Base-by-base conservation (phyloP, 176 grass and related monocot species). In the Chrysopogon serrulatus region DNA sequence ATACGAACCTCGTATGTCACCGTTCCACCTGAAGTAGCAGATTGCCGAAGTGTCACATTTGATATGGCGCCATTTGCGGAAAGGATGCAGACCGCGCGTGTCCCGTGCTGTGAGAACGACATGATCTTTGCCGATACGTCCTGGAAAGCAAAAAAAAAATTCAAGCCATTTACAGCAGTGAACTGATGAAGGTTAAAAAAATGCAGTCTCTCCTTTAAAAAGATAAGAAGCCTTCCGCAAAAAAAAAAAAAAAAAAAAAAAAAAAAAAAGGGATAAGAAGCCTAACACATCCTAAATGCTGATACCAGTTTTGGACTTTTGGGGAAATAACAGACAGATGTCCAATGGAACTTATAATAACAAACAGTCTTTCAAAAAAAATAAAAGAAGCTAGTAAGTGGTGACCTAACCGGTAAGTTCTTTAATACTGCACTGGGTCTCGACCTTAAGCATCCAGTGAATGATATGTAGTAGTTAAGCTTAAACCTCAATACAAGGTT, bases 1-100 rank as follows among this genome's bases (percentile, higher is more conserved):
- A 3, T 68, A 78, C 80, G 13, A 75, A 99, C 96, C 96, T 99
- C 96, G 28, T 99, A 96, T 71, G 96, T 99, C 63, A 94, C 96
- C 26, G 91, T 96, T 86, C 96, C 96, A 78, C 96, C 97, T 57
- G 93, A n/a, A n/a, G 86, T 94, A 68, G 93, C 91, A 57, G 93
- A n/a, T n/a, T 96, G 96, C 57, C 86, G 90, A 90, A 99, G 91
- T 3, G 93, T 99, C 62, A 99, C 96, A 87, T 99, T 99, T 71
- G 96, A 99, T 84, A 99, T 96, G 37, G 93, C 74, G 24, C 96
- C 96, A 84, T 99, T 99, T 56, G 96, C 96, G 60, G 96, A 96
- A 66, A 99, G 96, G 73, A 99, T 78, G 51, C 96, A 99, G 32
- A 96, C 70, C 10, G 91, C 96, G n/a, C 88, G 86, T 19, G 66